Evolutionary conservation across 1,139 yeast genomes (phyloP), one percentile per base, ranked within the genome.

Genomic region (Candida sanyaensis): DNA sequence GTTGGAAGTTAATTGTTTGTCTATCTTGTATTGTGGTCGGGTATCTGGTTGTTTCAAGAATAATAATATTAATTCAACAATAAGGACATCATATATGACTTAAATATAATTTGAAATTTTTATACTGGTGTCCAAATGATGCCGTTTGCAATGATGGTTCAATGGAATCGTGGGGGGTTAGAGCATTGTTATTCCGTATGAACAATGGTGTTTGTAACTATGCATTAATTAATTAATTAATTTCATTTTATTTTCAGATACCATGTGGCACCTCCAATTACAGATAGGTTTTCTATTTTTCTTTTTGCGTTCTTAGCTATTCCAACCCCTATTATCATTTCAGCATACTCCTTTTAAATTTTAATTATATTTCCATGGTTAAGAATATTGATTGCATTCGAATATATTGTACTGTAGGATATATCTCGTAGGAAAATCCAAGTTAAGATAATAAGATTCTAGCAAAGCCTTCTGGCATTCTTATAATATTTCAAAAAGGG

Each of bases 151-250:
- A 24, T 29, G 21, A 13, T 24, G 39, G 29, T n/a, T 11, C 9
- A 17, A 17, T 17, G 21, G 21, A 17, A 17, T 17, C 3, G 21
- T 34, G 21, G 9, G 38, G 38, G 33, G 38, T 26, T 21, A 17
- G 21, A 17, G 21, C 21, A 8, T 26, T 3, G 9, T 26, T 36
- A 10, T n/a, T n/a, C 17, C 28, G 3, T 6, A 3, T 30, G 17
- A 36, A 24, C 39, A 36, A 36, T 36, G 29, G 12, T 6, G 24
- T 36, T 23, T 24, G 29, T 24, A 23, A 24, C 10, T 5, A 13
- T 24, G 39, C 39, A 12, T 24, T 12, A 36, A 36, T 36, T 33
- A n/a, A 24, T 36, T 36, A 36, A 36, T 36, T 36, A 36, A 36
- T 36, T 36, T 24, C 29, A 36, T 24, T 6, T 17, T 24, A 10